Evolutionary conservation across 257 asterid genomes (phyloP).

Genomic region (Nicotiana undulata): DNA sequence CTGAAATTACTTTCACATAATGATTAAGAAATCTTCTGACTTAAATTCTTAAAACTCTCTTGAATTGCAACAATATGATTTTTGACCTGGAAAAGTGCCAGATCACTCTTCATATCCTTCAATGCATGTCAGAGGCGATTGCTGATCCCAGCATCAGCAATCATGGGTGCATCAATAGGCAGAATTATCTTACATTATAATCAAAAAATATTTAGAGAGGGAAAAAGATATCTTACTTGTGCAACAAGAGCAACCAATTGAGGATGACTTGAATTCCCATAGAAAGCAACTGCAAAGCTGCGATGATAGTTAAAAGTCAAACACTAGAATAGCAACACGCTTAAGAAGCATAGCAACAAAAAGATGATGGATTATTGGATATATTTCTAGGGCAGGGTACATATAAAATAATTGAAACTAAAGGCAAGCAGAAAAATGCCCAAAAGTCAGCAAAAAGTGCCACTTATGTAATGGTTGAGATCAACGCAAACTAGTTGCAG

Average conservation of each 20-base stretch:
- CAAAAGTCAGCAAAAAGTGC: background rate
- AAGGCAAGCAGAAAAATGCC: background rate
- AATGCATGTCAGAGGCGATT: background rate
- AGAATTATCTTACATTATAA: background rate
- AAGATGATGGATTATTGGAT: background rate
- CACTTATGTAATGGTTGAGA: background rate
- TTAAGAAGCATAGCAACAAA: background rate
- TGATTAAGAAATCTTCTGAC: background rate
- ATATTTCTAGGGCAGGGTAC: background rate
- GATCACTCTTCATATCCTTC: background rate
- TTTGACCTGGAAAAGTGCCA: too few species aligned
- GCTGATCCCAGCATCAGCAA: background rate
- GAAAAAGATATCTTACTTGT: slow-evolving; percentile 48
- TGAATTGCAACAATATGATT: background rate
- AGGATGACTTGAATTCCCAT: slow-evolving; percentile 67
- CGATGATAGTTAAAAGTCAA: slow-evolving; percentile 12
- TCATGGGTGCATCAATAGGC: background rate
- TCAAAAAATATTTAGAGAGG: background rate
- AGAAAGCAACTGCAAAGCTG: slow-evolving; percentile 92
- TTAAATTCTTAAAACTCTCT: background rate
- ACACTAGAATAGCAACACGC: background rate
- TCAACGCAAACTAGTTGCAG: background rate
- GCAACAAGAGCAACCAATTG: slow-evolving; percentile 93
- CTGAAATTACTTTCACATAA: background rate
- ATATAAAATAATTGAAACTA: background rate